Percentiles rank a stretch among this genome's conserved stretches.
Conservation (phyloP, 2,329 filamentous ascomycete species). For the Ascochyta koolunga region DNA sequence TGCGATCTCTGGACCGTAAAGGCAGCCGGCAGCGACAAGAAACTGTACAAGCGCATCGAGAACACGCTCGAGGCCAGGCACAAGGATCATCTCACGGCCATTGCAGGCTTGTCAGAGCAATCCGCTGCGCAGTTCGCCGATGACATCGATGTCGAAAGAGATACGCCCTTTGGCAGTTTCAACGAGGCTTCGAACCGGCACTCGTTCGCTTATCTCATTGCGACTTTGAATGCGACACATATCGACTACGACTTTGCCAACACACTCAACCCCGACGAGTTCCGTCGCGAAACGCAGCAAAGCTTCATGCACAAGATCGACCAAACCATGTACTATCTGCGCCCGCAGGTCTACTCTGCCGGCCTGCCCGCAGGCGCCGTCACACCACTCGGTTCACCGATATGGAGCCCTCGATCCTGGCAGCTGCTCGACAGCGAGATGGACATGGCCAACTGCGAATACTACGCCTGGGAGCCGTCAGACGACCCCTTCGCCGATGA, state of each 20-base stretch:
- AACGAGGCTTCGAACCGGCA: constrained; percentile 87
- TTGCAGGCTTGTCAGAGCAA: constrained; percentile 85
- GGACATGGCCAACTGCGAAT: constrained; percentile 83
- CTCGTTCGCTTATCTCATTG: constrained; percentile 95
- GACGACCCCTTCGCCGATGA: constrained; percentile 93
- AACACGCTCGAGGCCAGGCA: constrained; percentile 89
- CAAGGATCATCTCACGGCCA: constrained; percentile 83
- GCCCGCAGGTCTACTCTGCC: constrained; percentile 61
- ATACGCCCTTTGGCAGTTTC: constrained; percentile 89
- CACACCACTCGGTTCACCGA: constrained; percentile 58
- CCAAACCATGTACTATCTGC: constrained; percentile 81
- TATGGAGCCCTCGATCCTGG: constrained; percentile 93
- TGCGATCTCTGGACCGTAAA: constrained; percentile 99
- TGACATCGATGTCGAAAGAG: constrained; percentile 76
- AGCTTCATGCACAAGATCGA: constrained; percentile 87
- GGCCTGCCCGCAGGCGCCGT: constrained; percentile 54
- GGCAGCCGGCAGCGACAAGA: constrained; percentile 93
- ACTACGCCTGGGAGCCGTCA: constrained; percentile 88
- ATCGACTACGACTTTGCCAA: constrained; percentile 97
- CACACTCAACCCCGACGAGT: constrained; percentile 85
- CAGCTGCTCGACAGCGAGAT: constrained; percentile 92
- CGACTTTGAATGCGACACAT: constrained; percentile 94
- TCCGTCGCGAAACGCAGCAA: constrained; percentile 80
- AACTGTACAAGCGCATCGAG: constrained; percentile 95
- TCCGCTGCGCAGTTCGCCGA: constrained; percentile 72